phyloP scores from a whole-genome alignment of 208 protist genomes.

The Trypanosomatidae sp. region DNA sequence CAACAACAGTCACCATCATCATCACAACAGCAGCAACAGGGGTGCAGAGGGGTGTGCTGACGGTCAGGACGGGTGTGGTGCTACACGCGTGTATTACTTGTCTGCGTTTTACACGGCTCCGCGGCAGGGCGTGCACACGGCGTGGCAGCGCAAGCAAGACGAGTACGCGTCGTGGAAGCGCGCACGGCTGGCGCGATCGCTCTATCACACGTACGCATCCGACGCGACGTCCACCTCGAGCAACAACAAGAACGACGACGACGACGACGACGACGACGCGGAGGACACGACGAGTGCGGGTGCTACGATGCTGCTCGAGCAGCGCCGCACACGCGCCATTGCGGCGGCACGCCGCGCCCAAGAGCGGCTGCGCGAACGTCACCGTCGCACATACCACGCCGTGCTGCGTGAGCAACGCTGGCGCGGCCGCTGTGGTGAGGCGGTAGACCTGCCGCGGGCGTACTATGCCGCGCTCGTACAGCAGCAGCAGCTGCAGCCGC shows the following conservation, averaged over 20 bases:
- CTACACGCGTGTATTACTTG: conserved; percentile 5
- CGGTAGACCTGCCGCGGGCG: conserved; percentile 22
- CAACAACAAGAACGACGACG: not conserved
- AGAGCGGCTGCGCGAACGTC: conserved; percentile 1
- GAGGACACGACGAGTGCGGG: not conserved
- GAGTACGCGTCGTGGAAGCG: conserved; percentile 28
- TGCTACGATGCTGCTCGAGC: not conserved
- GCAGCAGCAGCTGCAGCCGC: not conserved
- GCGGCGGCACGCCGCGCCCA: conserved; percentile 11
- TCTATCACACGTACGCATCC: conserved; percentile 8
- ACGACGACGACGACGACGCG: not conserved
- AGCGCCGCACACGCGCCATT: conserved; percentile 8
- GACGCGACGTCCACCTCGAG: not conserved
- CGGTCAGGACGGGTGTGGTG: not conserved
- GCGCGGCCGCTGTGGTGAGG: conserved; percentile 15
- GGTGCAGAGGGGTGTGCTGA: not conserved
- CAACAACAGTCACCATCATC: too few species aligned
- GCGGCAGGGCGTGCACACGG: not conserved
- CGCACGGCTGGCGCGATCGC: conserved; percentile 4
- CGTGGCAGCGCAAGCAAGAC: conserved; percentile 14
- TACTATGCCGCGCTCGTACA: conserved; percentile 18
- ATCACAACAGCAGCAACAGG: conserved; percentile 7
- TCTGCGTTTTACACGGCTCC: conserved; percentile 12
- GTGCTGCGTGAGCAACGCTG: conserved; percentile 9
- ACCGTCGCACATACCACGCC: conserved; percentile 1